Conservation (phyloP, 148 eudicot genomes). For the Cornus kousa region DNA sequence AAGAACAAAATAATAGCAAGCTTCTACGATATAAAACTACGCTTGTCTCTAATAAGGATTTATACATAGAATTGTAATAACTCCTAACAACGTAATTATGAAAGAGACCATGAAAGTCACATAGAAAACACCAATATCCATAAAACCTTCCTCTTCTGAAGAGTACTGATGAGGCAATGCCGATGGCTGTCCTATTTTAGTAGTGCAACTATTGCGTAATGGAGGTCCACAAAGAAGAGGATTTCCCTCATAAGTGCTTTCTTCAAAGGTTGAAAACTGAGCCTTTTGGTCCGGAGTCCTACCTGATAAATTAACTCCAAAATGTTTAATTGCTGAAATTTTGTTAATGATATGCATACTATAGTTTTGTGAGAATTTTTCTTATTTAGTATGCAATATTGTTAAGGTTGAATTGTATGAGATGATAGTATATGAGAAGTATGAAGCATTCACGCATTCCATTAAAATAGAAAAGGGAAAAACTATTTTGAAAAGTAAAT, state of each 20-base stretch:
- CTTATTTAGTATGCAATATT: too few relatives aligned
- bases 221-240: too few relatives aligned
- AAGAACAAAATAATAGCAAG: background rate
- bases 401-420: too few relatives aligned
- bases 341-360: too few relatives aligned
- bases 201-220: background rate
- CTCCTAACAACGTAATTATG: background rate
- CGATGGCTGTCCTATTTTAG: background rate
- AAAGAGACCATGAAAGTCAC: background rate
- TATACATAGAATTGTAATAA: background rate
- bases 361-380: too few relatives aligned
- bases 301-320: conserved; percentile 1
- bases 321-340: too few relatives aligned
- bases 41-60: background rate
- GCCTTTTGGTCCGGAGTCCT: background rate
- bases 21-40: background rate
- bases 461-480: too few relatives aligned
- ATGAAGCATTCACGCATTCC: too few relatives aligned
- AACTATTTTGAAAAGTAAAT: too few relatives aligned
- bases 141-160: background rate
- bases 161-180: background rate
- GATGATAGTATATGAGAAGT: too few relatives aligned
- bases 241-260: background rate
- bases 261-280: too few relatives aligned
- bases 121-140: background rate